Evolutionary conservation across 768 basidiomycete species (phyloP), one percentile per base, ranked within the genome.

Genomic region (Termitomyces eurrhizus): DNA sequence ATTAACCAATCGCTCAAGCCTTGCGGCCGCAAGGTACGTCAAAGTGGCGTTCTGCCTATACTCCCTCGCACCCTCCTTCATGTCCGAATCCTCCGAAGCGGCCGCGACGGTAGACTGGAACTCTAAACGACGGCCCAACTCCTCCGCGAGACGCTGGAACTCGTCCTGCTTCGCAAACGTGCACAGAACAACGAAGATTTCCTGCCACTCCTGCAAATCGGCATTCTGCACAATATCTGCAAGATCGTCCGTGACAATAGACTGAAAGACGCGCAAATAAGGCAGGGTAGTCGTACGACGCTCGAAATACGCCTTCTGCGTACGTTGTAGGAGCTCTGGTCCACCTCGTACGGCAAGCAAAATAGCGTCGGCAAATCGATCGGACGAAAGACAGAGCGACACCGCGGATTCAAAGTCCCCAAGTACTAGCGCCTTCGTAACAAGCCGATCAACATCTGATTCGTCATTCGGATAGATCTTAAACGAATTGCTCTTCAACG

Each of bases 331-430:
- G 18, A 98, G 86, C 35, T 93, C 93, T 0, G 88, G 82, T 0
- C 95, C 94, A 18, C 95, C 96, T 63, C 90, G 89, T 18, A 91
- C 94, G 35, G 97, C 93, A 13, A 98, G 84, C 13, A 99, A 80
- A 55, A 98, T 90, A 0, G 97, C 97, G 68, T 99, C 97, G 1
- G 97, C 95, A 67, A 86, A 98, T 35, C 95, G 84, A 54, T 94
- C 90, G 0, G 88, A 84, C 0, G 93, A 90, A 16, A 98, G 80
- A 72, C 95, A 97, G 2, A 98, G 79, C 2, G 90, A 87, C 18
- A 98, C 97, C 1, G 97, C 96, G 16, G 87, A 89, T 66, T 85
- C 83, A 64, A 98, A 98, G 72, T 99, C 95, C n/a, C 97, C 96
- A 11, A 98, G 79, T 2, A 99, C 93, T 42, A 98, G 81, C 2